Evolutionary conservation across 495 filamentous ascomycete genomes (phyloP).

Genomic region (Aspergillus incahuasiensis): DNA sequence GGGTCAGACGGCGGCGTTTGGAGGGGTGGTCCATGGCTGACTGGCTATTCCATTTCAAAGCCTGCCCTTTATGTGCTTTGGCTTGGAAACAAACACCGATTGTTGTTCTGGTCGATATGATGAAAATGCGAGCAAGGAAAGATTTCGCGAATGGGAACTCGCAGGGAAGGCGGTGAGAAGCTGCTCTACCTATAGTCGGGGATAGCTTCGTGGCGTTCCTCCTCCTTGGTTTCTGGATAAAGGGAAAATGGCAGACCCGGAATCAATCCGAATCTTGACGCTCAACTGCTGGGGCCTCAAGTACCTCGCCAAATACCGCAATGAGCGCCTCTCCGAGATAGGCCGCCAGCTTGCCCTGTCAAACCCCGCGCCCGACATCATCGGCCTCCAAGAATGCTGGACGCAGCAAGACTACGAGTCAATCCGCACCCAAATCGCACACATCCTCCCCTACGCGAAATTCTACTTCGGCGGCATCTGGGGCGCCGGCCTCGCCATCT

Average conservation of each 20-base stretch:
- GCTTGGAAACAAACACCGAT: neutral
- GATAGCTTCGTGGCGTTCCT: neutral
- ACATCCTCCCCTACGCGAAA: constrained; percentile 87
- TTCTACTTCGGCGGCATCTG: constrained; percentile 89
- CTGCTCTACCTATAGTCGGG: neutral
- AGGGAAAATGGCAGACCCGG: constrained; percentile 6
- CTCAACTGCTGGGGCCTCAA: constrained; percentile 98
- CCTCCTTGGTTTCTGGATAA: neutral
- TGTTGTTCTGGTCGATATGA: neutral
- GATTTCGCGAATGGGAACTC: neutral
- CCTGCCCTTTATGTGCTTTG: neutral
- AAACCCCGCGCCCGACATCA: constrained; percentile 71
- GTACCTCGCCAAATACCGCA: constrained; percentile 73
- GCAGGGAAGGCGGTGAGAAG: constrained; percentile 10
- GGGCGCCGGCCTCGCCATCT: constrained; percentile 82
- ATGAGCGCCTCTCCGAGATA: constrained; percentile 78
- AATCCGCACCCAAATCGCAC: constrained; percentile 68
- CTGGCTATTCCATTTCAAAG: constrained; percentile 3
- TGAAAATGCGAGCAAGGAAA: neutral
- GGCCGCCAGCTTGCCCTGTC: constrained; percentile 66
- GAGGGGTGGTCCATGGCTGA: constrained; percentile 39
- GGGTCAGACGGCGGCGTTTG: constrained; percentile 53
- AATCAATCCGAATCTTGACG: constrained; percentile 66
- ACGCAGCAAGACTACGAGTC: constrained; percentile 82
- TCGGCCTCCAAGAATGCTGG: constrained; percentile 95